These are phyloP conservation scores for Diplodia mutila DNA, from an alignment of 2,329 filamentous ascomycete genomes.

Conservation along the genomic window DNA sequence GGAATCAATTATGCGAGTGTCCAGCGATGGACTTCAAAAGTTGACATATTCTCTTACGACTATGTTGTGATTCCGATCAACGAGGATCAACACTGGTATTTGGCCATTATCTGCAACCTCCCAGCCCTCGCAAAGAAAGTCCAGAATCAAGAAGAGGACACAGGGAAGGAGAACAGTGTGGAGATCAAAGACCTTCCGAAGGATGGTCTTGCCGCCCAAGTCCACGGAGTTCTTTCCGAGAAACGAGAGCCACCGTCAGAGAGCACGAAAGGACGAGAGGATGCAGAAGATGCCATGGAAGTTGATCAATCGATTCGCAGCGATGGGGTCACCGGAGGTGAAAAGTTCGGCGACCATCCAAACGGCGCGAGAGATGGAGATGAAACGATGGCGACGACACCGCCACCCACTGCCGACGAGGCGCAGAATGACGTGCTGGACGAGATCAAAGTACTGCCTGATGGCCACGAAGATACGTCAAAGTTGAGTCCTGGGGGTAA, in stretches of 20 bases:
- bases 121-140: slow-evolving; percentile 56
- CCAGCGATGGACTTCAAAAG: slow-evolving; percentile 81
- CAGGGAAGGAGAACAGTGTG: neutral
- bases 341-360: neutral
- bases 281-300: neutral
- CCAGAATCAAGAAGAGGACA: slow-evolving; percentile 31
- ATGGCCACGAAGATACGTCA: neutral
- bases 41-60: slow-evolving; percentile 83
- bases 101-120: slow-evolving; percentile 93
- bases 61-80: slow-evolving; percentile 94
- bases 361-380: neutral
- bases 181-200: neutral
- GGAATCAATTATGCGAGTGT: slow-evolving; percentile 83
- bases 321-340: neutral
- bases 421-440: neutral
- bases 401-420: neutral
- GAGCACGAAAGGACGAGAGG: neutral
- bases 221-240: neutral
- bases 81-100: slow-evolving; percentile 85
- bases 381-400: neutral
- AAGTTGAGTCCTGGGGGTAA: neutral
- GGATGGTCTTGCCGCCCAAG: neutral
- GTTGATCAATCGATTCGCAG: neutral
- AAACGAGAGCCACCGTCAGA: neutral
- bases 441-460: neutral